Conservation (phyloP, 495 filamentous ascomycete species). For the Penicillium pulvis region DNA sequence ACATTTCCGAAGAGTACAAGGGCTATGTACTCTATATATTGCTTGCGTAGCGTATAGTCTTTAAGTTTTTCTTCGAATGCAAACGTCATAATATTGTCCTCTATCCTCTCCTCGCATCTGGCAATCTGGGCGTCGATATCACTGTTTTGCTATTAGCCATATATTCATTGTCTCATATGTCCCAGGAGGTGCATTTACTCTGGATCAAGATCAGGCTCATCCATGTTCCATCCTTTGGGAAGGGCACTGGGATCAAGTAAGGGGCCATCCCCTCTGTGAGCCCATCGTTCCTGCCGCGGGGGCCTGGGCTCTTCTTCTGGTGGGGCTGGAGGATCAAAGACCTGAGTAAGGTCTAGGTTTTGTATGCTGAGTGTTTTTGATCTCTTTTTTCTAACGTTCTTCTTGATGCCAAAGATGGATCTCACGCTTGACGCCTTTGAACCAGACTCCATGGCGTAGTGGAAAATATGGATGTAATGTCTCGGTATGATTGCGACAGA, state of each 20-base stretch:
- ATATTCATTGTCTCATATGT: too few species aligned
- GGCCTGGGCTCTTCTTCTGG: not conserved
- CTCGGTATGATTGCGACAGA: too few species aligned
- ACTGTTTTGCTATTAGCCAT: not conserved
- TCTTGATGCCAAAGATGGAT: too few species aligned
- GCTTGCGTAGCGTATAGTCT: not conserved
- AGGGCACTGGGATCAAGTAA: not conserved
- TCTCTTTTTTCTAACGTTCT: too few species aligned
- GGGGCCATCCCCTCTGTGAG: not conserved
- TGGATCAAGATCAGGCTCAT: slow-evolving; percentile 13
- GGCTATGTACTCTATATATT: not conserved
- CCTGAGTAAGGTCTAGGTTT: too few species aligned
- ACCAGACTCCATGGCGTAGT: too few species aligned
- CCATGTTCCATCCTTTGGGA: slow-evolving; percentile 9
- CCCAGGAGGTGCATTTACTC: not conserved
- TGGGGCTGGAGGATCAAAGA: too few species aligned
- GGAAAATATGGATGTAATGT: too few species aligned
- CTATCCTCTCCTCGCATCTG: slow-evolving; percentile 9
- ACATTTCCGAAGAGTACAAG: not conserved
- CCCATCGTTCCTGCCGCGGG: not conserved
- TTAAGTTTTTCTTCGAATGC: slow-evolving; percentile 6
- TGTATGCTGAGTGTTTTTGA: too few species aligned
- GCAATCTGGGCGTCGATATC: slow-evolving; percentile 9
- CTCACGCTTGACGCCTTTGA: too few species aligned
- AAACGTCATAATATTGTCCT: slow-evolving; percentile 7